Percentiles rank a stretch among this genome's conserved stretches.
phyloP scores from a whole-genome alignment of 163 green algal genomes.

The Picocystis sp. region DNA sequence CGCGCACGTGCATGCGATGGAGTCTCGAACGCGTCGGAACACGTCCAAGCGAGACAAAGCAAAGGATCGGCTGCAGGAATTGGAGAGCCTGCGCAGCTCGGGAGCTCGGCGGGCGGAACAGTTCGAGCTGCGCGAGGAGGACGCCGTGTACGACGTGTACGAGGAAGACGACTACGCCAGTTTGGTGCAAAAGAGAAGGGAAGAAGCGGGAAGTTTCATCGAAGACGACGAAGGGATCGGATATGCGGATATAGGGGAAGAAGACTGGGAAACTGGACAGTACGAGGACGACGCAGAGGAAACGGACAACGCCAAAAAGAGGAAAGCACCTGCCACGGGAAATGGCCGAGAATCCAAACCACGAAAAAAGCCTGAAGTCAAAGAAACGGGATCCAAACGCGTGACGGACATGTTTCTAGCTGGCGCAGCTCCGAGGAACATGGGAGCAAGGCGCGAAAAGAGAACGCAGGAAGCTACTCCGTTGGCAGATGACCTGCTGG shows the following conservation, averaged over 20 bases:
- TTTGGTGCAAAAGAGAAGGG: conserved; percentile 60
- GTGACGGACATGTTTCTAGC: conserved; percentile 4
- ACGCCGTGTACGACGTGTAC: conserved; percentile 73
- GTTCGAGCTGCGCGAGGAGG: conserved; percentile 48
- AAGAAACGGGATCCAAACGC: conserved; percentile 3
- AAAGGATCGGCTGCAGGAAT: too few species aligned
- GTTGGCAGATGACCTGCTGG: conserved; percentile 15
- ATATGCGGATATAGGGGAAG: conserved; percentile 61
- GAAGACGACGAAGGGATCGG: conserved; percentile 67
- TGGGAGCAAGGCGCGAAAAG: conserved; percentile 1
- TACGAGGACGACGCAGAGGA: conserved; percentile 14
- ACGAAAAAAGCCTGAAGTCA: conserved; percentile 3
- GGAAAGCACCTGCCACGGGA: conserved; percentile 3
- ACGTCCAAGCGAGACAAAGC: too few species aligned
- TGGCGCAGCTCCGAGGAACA: neutral
- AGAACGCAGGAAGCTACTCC: conserved; percentile 2
- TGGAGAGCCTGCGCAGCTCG: neutral
- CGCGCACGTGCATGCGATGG: too few species aligned
- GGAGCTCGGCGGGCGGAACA: conserved; percentile 7
- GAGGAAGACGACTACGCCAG: conserved; percentile 72
- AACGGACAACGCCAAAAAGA: conserved; percentile 6
- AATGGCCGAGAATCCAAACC: conserved; percentile 6
- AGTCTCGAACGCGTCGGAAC: too few species aligned
- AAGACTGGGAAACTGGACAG: conserved; percentile 40
- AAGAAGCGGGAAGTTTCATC: conserved; percentile 71